Evolutionary conservation across 164 flowering plant species (phyloP), one percentile per base, ranked within the genome.

Genomic region (Brasenia schreberi): DNA sequence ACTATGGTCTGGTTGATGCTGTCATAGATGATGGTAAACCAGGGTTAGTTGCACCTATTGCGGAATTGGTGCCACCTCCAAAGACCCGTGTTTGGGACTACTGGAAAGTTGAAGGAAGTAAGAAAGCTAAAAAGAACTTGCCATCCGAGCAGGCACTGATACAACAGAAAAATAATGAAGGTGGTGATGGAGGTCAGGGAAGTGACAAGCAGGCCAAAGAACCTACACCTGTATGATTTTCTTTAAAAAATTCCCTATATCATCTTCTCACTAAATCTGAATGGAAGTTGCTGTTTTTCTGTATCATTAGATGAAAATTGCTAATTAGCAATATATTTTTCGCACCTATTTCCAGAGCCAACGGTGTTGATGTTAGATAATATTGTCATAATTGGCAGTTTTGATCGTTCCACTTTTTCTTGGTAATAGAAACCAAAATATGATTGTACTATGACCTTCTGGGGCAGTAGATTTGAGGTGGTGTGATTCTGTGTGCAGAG

Each of bases 21-120:
- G 93, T 94, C 33, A 83, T 94, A 3, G 97, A 94, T 75, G 98
- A 89, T 70, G 96, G 96, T 27, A 94, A 89, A 72, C 96, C 94
- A 43, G 96, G 99, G 58, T 66, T 91, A 73, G 84, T 94, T 77
- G 98, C 98, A 42, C 99, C 99, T 1, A 71, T 72, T 71, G 85
- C 70, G 39, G 96, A 91, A 61, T 33, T 80, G n/a, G 7, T 68
- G 5, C 79, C 97, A 68, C 99, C 97, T 16, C 97, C 99, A 3
- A 85, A 82, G 75, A 79, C 86, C 27, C 73, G 76, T 19, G 77
- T 85, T 3, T 87, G 84, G 90, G 73, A 79, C 77, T 68, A 62
- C 11, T 91, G 93, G 93, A 85, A 79, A 68, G 64, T 79, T 18
- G 95, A 87, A 62, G 90, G 82, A 19, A 78, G 80, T 65, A 73